phyloP scores from a whole-genome alignment of 129 eudicot genomes.

The Centaurea solstitialis region DNA sequence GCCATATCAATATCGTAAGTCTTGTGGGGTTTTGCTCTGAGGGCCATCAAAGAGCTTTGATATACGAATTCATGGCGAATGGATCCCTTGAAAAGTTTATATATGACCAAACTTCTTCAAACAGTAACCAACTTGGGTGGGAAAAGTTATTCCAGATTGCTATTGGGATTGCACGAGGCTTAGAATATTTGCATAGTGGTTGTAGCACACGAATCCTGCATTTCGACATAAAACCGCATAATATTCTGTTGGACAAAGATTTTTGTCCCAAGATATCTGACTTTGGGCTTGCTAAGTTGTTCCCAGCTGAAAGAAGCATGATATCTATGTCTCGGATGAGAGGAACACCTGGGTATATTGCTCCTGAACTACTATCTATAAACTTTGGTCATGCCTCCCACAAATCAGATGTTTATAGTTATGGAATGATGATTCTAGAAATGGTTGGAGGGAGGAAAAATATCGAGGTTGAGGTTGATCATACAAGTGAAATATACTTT shows the following conservation, averaged over 20 bases:
- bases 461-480: constrained; percentile 9
- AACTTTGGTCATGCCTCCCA: constrained; percentile 31
- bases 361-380: constrained; percentile 36
- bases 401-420: constrained; percentile 47
- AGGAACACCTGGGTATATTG: constrained; percentile 41
- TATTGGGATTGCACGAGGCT: constrained; percentile 31
- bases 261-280: constrained; percentile 38
- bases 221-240: constrained; percentile 46
- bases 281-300: constrained; percentile 37
- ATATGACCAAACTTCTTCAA: not conserved
- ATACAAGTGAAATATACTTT: constrained; percentile 38
- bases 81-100: constrained; percentile 51
- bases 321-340: constrained; percentile 20
- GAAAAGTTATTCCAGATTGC: constrained; percentile 24
- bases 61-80: constrained; percentile 47
- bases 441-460: constrained; percentile 46
- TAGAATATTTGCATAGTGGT: constrained; percentile 36
- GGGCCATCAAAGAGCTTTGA: constrained; percentile 37
- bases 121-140: constrained; percentile 23
- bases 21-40: constrained; percentile 45
- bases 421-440: constrained; percentile 48
- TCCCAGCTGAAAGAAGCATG: constrained; percentile 12
- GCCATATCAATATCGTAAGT: constrained; percentile 42
- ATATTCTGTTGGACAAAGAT: constrained; percentile 25
- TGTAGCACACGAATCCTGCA: constrained; percentile 36